Conservation (phyloP, 1,284 basidiomycete species). For the Trichosporon faecale region DNA sequence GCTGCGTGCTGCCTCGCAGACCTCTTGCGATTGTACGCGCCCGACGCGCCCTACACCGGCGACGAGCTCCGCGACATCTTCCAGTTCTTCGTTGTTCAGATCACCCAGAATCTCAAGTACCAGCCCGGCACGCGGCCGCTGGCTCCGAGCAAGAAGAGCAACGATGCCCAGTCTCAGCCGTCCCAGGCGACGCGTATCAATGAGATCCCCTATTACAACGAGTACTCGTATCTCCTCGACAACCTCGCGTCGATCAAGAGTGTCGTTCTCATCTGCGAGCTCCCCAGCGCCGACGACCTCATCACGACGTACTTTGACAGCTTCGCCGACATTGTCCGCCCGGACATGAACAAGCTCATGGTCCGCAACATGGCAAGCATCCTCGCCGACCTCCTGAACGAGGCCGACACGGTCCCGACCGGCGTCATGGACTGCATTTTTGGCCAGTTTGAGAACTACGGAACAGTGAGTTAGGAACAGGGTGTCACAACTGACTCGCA, state of each 20-base stretch:
- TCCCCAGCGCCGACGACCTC: conserved; percentile 80
- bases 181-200: conserved; percentile 51
- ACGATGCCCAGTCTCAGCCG: conserved; percentile 43
- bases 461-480: conserved; percentile 25
- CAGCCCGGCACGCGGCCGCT: conserved; percentile 49
- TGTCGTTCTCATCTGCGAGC: conserved; percentile 86
- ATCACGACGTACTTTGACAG: conserved; percentile 78
- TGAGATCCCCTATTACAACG: conserved; percentile 65
- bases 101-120: conserved; percentile 69
- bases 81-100: conserved; percentile 86
- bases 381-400: conserved; percentile 83
- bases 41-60: conserved; percentile 91
- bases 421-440: conserved; percentile 79
- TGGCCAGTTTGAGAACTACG: conserved; percentile 77
- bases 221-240: conserved; percentile 90
- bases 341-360: conserved; percentile 80
- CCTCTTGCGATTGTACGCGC: conserved; percentile 87
- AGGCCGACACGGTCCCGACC: conserved; percentile 67
- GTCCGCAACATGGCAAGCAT: conserved; percentile 85
- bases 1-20: conserved; percentile 93
- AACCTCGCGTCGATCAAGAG: conserved; percentile 91
- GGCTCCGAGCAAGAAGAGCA: conserved; percentile 28
- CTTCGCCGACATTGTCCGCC: conserved; percentile 72
- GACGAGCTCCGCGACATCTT: conserved; percentile 85
- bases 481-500: conserved; percentile 40